A percentile compares a stretch with the other conserved stretches of the same genome.
These are phyloP conservation scores for Hygrophila difformis DNA, from an alignment of 257 asterid genomes.

Conservation along the genomic window DNA sequence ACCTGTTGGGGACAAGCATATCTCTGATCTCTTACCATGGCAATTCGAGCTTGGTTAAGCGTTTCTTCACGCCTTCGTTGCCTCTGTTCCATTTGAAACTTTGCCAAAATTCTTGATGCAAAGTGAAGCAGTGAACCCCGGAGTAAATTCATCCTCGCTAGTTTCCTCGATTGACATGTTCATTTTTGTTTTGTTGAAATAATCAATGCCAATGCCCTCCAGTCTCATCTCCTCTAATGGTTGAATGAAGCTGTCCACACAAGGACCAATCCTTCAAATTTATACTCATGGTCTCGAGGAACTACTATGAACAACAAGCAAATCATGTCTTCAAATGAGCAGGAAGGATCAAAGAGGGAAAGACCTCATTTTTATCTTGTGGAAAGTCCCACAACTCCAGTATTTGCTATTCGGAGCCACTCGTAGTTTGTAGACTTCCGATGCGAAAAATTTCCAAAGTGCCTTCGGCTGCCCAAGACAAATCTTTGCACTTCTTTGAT, in stretches of 20 bases:
- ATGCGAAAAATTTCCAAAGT: slow-evolving; percentile 13
- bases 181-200: too few species aligned
- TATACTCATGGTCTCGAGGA: slow-evolving; percentile 10
- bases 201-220: slow-evolving; percentile 7
- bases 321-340: slow-evolving; percentile 9
- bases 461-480: slow-evolving; percentile 19
- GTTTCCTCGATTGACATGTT: too few species aligned
- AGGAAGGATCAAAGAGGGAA: slow-evolving; percentile 13
- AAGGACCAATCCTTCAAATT: slow-evolving; percentile 6
- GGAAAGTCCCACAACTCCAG: slow-evolving; percentile 15
- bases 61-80: too few species aligned
- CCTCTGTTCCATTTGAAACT: too few species aligned
- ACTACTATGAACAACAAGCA: slow-evolving; percentile 14
- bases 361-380: not conserved
- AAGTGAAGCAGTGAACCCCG: too few species aligned
- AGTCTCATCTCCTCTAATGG: slow-evolving; percentile 1
- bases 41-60: too few species aligned
- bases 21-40: too few species aligned
- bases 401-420: not conserved
- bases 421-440: not conserved
- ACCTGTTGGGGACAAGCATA: too few species aligned
- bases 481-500: slow-evolving; percentile 18
- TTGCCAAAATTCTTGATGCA: too few species aligned
- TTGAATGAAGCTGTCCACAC: slow-evolving; percentile 14
- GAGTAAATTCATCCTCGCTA: too few species aligned